Base-by-base conservation (phyloP, 2,329 filamentous ascomycete genomes). In the Ophiostoma fasciatum region DNA sequence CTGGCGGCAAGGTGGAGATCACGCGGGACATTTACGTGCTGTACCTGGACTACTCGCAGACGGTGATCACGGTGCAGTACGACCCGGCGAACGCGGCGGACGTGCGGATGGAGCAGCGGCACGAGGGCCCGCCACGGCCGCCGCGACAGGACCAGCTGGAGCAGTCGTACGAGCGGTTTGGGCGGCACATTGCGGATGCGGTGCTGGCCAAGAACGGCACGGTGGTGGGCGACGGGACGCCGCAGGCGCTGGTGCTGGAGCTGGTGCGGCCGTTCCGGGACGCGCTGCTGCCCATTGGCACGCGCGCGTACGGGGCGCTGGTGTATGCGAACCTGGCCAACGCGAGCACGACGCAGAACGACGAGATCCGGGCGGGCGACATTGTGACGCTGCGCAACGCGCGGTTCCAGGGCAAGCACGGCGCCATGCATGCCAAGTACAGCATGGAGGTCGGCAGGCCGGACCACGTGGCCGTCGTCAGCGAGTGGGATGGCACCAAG, bases 401-500 rank as follows among this genome's bases (percentile, higher is more conserved):
- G 27, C 82, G 78, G 46, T 94, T 98, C 61, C 84, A 94, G 57
- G 90, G 90, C 40, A 93, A 94, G 57, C 83, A 88, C 47, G 90
- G 90, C 1, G 72, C 85, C 5, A 87, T 98, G 81, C 87, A 96
- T 53, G 80, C 82, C 46, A 96, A 94, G 56, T 98, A 98, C 56
- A 78, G 68, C 33, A 64, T 74, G 35, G 90, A 98, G 47, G 82
- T 94, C 1, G 87, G 85, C 45, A 90, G 83, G 53, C 74, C 73
- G 4, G 83, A 88, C 44, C 90, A 98, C 50, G 88, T 96, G 0
- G 90, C 73, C 3, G 63, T 98, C 3, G 88, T 98, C 4, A 73
- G 84, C 9, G 90, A 98, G 55, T 98, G 90, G 90, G 90, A 98
- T 55, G 90, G 90, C 4, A 93, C 84, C 28, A 94, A 94, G 71